Percentiles rank a stretch among this genome's conserved stretches.
Conservation (phyloP, 345 rosid genomes). For the Mangifera indica region DNA sequence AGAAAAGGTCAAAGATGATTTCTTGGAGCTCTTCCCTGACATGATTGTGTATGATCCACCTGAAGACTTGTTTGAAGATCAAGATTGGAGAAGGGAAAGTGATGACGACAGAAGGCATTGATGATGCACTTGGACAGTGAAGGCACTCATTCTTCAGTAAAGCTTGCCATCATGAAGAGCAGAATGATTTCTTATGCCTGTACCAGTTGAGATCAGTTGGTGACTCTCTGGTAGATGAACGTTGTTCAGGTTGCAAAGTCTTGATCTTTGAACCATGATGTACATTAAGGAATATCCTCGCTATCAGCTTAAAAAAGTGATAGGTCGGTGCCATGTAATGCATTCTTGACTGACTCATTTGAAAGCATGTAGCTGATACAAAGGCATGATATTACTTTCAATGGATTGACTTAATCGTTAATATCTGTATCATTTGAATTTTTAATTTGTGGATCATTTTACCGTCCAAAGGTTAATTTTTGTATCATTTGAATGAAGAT, state of each 20-base stretch:
- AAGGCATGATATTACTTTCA: too few species aligned
- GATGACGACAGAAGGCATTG: conserved; percentile 37
- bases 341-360: neutral
- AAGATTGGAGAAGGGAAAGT: conserved; percentile 37
- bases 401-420: too few species aligned
- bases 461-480: too few species aligned
- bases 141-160: neutral
- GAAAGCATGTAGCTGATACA: too few species aligned
- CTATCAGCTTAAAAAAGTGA: neutral
- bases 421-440: too few species aligned
- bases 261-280: neutral
- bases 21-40: conserved; percentile 83
- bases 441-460: too few species aligned
- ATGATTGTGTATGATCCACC: conserved; percentile 90
- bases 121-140: neutral
- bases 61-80: conserved; percentile 70
- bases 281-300: neutral
- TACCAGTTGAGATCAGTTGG: neutral
- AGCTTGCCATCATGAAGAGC: neutral
- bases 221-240: neutral
- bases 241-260: neutral
- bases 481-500: too few species aligned
- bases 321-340: neutral
- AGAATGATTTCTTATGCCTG: neutral
- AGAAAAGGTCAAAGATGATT: conserved; percentile 77